Percentiles rank a stretch among this genome's conserved stretches.
phyloP scores from a whole-genome alignment of 352 stramenopile genomes.

The Blastocystis sp. region DNA sequence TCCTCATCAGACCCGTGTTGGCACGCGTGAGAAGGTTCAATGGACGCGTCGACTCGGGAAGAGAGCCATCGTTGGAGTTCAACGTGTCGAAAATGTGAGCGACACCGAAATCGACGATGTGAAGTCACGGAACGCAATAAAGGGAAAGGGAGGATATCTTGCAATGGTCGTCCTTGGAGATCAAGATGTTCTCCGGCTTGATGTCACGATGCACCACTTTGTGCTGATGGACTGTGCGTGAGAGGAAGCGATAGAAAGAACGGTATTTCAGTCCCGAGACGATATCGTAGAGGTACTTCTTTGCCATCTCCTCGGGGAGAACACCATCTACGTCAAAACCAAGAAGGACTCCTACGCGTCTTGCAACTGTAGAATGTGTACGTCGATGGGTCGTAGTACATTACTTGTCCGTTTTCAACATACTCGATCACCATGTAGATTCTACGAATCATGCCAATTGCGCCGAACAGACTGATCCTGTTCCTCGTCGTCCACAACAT shows the following conservation, averaged over 20 bases:
- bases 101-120: constrained; percentile 55
- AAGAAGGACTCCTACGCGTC: not conserved
- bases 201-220: constrained; percentile 78
- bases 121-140: not conserved
- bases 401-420: constrained; percentile 56
- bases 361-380: not conserved
- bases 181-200: constrained; percentile 75
- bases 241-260: not conserved
- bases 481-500: constrained; percentile 74
- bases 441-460: constrained; percentile 66
- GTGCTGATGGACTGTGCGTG: constrained; percentile 39
- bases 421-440: constrained; percentile 70
- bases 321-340: constrained; percentile 10
- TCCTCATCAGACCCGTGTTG: constrained; percentile 59
- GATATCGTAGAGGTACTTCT: constrained; percentile 54
- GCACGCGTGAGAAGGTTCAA: constrained; percentile 72
- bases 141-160: constrained; percentile 67
- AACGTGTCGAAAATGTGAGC: constrained; percentile 51
- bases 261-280: constrained; percentile 45
- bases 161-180: constrained; percentile 70
- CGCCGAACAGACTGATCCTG: constrained; percentile 22
- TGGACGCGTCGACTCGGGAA: not conserved
- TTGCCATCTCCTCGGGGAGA: constrained; percentile 26
- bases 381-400: constrained; percentile 42
- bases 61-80: not conserved